Conservation (phyloP, 495 filamentous ascomycete genomes). For the Podospora fimiseda region DNA sequence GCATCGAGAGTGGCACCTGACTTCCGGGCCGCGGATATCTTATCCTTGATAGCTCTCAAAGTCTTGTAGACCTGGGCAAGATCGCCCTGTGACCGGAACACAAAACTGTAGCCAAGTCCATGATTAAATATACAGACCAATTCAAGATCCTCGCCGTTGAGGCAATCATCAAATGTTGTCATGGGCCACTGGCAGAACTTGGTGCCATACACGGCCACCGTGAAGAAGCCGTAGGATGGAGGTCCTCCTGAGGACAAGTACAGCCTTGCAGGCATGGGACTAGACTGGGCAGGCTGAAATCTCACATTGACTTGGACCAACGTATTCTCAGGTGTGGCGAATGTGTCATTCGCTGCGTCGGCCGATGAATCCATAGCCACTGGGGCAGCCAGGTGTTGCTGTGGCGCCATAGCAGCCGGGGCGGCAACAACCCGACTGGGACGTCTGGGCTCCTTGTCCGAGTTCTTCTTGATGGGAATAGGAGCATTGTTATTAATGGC, state of each 20-base stretch:
- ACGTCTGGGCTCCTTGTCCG: neutral
- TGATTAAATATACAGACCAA: neutral
- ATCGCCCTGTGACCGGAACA: neutral
- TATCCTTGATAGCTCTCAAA: neutral
- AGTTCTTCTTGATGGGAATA: neutral
- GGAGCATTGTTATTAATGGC: neutral
- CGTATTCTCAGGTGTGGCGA: neutral
- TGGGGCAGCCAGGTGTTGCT: neutral
- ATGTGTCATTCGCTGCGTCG: neutral
- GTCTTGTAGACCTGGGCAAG: neutral
- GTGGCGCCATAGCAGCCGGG: neutral
- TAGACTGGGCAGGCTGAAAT: neutral
- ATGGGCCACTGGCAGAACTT: conserved; percentile 8
- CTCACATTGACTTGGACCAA: neutral
- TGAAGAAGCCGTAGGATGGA: conserved; percentile 5
- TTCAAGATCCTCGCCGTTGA: neutral
- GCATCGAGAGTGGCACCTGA: no score
- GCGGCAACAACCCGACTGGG: neutral
- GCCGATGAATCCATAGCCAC: neutral
- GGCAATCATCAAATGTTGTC: conserved; percentile 3
- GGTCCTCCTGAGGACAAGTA: neutral
- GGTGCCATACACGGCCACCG: neutral
- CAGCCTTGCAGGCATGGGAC: neutral
- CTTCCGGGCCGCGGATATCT: no score
- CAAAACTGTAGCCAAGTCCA: neutral